A percentile compares a stretch with the other conserved stretches of the same genome.
Conservation (phyloP, 2,329 filamentous ascomycete genomes). For the Aureobasidium zeae region DNA sequence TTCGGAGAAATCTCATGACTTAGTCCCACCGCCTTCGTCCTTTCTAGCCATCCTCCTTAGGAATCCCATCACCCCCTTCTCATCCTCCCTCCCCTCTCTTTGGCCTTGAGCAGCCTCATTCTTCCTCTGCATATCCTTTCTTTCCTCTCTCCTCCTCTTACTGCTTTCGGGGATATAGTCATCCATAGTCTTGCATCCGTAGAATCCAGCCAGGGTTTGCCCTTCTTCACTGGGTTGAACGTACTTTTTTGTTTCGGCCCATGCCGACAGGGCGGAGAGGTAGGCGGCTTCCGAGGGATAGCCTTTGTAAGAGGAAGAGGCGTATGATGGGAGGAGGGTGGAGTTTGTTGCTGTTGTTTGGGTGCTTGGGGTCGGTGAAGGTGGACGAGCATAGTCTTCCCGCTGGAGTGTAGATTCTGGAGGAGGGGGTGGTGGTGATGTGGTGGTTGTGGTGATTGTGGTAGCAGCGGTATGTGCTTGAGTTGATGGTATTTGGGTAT, state of each 20-base stretch:
- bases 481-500: slow-evolving; percentile 5
- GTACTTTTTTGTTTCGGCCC: slow-evolving; percentile 26
- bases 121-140: slow-evolving; percentile 18
- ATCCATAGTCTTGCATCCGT: slow-evolving; percentile 24
- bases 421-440: neutral
- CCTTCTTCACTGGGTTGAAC: slow-evolving; percentile 19
- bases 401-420: no score
- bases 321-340: slow-evolving; percentile 4
- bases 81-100: neutral
- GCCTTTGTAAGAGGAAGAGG: slow-evolving; percentile 20
- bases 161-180: slow-evolving; percentile 21
- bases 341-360: slow-evolving; percentile 5
- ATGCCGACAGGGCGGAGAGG: slow-evolving; percentile 23
- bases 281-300: slow-evolving; percentile 25
- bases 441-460: neutral
- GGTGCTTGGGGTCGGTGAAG: slow-evolving; percentile 7
- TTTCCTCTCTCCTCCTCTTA: slow-evolving; percentile 19
- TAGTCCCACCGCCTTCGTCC: slow-evolving; percentile 8
- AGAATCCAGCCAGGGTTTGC: slow-evolving; percentile 22
- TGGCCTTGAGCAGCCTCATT: no score
- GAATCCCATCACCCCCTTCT: neutral
- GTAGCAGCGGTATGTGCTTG: neutral
- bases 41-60: slow-evolving; percentile 5
- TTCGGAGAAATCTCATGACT: no score
- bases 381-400: slow-evolving; percentile 3